These are phyloP conservation scores for Bruguiera parviflora DNA, from an alignment of 345 rosid genomes.

Conservation along the genomic window DNA sequence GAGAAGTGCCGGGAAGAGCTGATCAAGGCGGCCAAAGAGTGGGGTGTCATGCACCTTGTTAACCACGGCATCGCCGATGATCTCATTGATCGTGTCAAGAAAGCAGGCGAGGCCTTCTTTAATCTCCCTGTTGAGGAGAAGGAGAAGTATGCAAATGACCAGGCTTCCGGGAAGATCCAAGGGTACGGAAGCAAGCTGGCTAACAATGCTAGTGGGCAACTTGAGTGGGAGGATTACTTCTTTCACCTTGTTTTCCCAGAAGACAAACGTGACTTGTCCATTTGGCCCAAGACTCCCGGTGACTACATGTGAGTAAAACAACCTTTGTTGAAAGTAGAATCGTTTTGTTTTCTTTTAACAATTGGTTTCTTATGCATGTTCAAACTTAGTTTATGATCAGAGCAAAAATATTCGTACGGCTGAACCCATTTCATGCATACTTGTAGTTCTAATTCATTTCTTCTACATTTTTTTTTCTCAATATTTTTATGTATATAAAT, in stretches of 20 bases:
- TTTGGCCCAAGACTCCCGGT: conserved; percentile 77
- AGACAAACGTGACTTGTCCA: conserved; percentile 69
- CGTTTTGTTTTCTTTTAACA: background rate
- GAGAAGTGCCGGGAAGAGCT: conserved; percentile 52
- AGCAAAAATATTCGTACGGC: no score
- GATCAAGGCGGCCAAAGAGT: conserved; percentile 58
- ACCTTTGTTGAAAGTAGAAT: background rate
- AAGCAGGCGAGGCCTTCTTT: conserved; percentile 60
- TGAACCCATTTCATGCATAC: no score
- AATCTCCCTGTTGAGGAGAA: conserved; percentile 71
- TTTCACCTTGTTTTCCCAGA: conserved; percentile 81
- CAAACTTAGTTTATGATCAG: no score
- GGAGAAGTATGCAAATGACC: conserved; percentile 86
- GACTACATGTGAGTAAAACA: conserved; percentile 62
- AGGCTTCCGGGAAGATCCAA: conserved; percentile 73
- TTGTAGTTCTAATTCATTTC: no score
- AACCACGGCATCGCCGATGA: conserved; percentile 72
- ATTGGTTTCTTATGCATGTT: background rate
- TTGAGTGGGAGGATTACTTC: conserved; percentile 97
- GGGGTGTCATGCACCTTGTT: conserved; percentile 96
- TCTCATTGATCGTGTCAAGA: conserved; percentile 59
- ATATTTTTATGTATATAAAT: background rate
- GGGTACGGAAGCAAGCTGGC: conserved; percentile 97
- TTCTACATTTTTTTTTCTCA: no score
- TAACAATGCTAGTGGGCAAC: conserved; percentile 77